Evolutionary conservation across 2,329 filamentous ascomycete species (phyloP), one percentile per base, ranked within the genome.

Genomic region (Rhynchosporium agropyri): DNA sequence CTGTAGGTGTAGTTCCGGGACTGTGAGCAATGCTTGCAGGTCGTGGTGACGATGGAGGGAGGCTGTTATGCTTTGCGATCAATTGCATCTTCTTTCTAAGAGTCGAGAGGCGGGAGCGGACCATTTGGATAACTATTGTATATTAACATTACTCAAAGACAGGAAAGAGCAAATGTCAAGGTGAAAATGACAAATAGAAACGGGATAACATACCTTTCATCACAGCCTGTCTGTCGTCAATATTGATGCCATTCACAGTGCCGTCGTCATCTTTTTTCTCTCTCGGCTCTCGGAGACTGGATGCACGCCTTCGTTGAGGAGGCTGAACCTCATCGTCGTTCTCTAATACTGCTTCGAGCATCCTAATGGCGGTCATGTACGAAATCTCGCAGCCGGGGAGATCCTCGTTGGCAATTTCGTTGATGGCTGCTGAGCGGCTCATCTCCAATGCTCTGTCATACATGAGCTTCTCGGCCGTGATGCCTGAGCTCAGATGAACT

Each of bases 381-480:
- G 92, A 93, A 31, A 97, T 87, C 73, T 98, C 93, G 74, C 94
- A 98, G 15, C 92, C 92, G 0, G 81, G 78, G 29, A 98, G 80
- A 75, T 98, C 93, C 66, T 95, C 91, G 62, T 94, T 92, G 1
- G 95, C 92, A 56, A 99, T 90, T 77, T 99, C 95, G 71, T 96
- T 96, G 73, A 98, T 95, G 7, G 95, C 95, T 7, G 95, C 94
- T 3, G 91, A 87, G 58, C 92, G 87, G 75, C 92, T 97, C 95
- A 99, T 98, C 75, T 99, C 95, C 28, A 98, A 80, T 0, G 95
- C 95, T 53, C 95, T 90, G 70, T 99, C 95, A 74, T 97, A 99
- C 92, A 99, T 97, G 51, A 99, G 81, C 77, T 93, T 97, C 79
- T 98, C 95, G 0, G 95, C 95, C 28, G 92, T 97, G 61, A 97